Evolutionary conservation across 2,329 filamentous ascomycete genomes (phyloP).

Genomic region (Tothia fuscella): DNA sequence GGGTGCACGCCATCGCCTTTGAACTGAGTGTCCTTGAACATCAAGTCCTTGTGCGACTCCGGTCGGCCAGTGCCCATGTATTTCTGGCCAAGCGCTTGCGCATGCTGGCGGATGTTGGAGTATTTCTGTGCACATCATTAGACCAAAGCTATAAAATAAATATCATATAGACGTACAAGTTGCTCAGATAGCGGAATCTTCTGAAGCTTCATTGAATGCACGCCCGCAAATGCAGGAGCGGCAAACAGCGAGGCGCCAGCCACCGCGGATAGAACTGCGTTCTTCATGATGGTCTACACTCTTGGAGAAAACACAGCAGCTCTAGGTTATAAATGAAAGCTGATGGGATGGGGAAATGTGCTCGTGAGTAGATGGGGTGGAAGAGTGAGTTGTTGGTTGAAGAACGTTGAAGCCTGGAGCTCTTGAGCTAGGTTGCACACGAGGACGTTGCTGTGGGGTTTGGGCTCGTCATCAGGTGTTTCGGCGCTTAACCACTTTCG

Average conservation of each 20-base stretch:
- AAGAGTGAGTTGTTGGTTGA: no score
- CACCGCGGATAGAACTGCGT: slow-evolving; percentile 58
- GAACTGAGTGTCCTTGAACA: slow-evolving; percentile 66
- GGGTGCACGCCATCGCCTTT: slow-evolving; percentile 58
- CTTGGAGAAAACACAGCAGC: no score
- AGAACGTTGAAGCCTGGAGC: no score
- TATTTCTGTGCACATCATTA: slow-evolving; percentile 44
- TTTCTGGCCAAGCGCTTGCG: slow-evolving; percentile 81
- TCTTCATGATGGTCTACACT: slow-evolving; percentile 80
- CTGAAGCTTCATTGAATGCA: slow-evolving; percentile 96
- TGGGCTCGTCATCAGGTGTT: no score
- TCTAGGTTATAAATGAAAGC: no score
- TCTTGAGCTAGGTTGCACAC: no score
- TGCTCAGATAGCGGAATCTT: slow-evolving; percentile 90
- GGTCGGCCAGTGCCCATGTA: slow-evolving; percentile 77
- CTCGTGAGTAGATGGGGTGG: no score
- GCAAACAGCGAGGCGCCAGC: slow-evolving; percentile 70
- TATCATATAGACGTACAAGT: slow-evolving; percentile 51
- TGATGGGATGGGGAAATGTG: no score
- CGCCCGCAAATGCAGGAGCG: slow-evolving; percentile 56
- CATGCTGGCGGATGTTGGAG: slow-evolving; percentile 68
- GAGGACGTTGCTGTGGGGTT: no score
- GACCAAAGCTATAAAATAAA: slow-evolving; percentile 7
- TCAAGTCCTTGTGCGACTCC: slow-evolving; percentile 52
- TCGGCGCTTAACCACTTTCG: no score